These are phyloP conservation scores for Fomes fomentarius DNA, from an alignment of 1,284 basidiomycete genomes.

Conservation along the genomic window DNA sequence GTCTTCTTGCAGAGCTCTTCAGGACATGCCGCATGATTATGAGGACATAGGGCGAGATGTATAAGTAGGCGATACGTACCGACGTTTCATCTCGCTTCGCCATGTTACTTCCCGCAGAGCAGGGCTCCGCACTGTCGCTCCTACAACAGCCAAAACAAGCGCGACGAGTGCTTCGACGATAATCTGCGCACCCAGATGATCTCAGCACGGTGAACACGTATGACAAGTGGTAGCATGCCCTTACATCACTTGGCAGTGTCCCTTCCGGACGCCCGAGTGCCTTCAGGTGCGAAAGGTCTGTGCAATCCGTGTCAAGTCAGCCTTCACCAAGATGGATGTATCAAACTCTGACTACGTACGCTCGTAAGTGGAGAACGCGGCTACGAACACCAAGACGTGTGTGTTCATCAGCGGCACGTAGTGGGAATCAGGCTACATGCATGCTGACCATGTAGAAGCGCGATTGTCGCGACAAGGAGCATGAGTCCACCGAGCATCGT, in stretches of 20 bases:
- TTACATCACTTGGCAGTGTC: conserved; percentile 63
- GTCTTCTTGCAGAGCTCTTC: conserved; percentile 67
- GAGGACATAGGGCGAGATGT: background rate
- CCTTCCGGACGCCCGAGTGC: conserved; percentile 72
- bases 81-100: conserved; percentile 87
- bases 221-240: conserved; percentile 23
- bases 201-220: background rate
- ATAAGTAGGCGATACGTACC: conserved; percentile 57
- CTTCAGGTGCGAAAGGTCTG: conserved; percentile 76
- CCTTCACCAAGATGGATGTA: background rate
- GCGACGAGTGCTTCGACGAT: conserved; percentile 67
- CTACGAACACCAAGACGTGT: conserved; percentile 31
- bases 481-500: conserved; percentile 33
- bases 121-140: conserved; percentile 71
- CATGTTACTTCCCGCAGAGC: conserved; percentile 80
- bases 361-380: conserved; percentile 64
- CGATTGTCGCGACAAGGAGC: conserved; percentile 29
- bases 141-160: conserved; percentile 70
- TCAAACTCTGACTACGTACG: conserved; percentile 45
- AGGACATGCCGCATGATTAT: background rate
- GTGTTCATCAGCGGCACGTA: conserved; percentile 6
- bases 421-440: background rate
- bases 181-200: conserved; percentile 51
- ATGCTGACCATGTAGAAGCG: conserved; percentile 35
- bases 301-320: conserved; percentile 14